Conservation (phyloP, 768 basidiomycete genomes). For the Lanmaoa pseudosensibilis region DNA sequence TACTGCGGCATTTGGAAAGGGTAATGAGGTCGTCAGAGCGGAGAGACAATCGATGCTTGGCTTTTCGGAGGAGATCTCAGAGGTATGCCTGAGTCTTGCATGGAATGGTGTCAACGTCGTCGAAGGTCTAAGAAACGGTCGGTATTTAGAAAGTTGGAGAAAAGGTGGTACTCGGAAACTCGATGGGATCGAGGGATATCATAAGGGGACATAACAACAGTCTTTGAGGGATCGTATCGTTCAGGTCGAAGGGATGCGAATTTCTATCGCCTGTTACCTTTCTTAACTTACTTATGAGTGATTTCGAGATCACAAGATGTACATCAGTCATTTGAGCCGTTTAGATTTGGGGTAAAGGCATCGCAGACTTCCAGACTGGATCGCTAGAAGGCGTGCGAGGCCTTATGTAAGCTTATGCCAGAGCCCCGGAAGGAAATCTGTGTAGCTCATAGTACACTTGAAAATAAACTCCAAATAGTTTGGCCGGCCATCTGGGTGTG, state of each 20-base stretch:
- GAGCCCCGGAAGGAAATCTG: too few relatives aligned
- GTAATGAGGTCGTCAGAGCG: not conserved
- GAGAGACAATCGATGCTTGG: not conserved
- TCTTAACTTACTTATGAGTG: too few relatives aligned
- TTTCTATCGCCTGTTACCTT: too few relatives aligned
- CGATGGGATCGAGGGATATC: not conserved
- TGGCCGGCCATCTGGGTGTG: too few relatives aligned
- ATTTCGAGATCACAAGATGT: too few relatives aligned
- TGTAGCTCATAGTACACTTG: too few relatives aligned
- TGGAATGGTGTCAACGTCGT: not conserved
- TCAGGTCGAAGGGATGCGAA: not conserved
- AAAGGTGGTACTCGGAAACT: not conserved
- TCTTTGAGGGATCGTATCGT: not conserved
- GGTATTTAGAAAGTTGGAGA: not conserved
- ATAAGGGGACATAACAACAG: not conserved
- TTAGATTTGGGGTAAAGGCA: too few relatives aligned
- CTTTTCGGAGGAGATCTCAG: not conserved
- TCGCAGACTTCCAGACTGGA: too few relatives aligned
- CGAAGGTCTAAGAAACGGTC: not conserved
- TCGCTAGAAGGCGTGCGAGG: too few relatives aligned
- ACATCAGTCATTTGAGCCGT: too few relatives aligned
- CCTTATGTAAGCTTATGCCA: too few relatives aligned
- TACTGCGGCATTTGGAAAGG: not conserved
- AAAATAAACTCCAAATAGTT: too few relatives aligned
- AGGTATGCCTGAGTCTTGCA: slow-evolving; percentile 2